Evolutionary conservation across 306 rosid species (phyloP), one percentile per base, ranked within the genome.

Genomic region (Psophocarpus tetragonolobus): DNA sequence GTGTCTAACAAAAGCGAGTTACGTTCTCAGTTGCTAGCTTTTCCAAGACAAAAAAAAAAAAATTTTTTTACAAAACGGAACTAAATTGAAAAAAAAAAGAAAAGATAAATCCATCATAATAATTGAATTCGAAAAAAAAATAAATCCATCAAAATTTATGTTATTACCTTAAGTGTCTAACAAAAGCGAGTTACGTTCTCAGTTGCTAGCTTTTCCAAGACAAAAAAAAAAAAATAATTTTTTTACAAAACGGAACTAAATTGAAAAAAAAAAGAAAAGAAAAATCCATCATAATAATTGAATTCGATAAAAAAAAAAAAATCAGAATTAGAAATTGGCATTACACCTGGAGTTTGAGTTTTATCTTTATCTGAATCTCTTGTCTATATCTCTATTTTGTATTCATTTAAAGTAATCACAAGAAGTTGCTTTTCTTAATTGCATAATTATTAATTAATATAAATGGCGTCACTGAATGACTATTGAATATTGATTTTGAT

Each of bases 221-320:
- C 38, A 62, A 74, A 29, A 20, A 12, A 30, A 12, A 4, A 74
- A 68, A 33, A 33, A 2, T 38, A 60, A 48, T 2, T 48, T 9
- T 38, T 24, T 27, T 13, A 57, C 56, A 30, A 26, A 18, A 48
- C 4, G 2, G 41, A 9, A 23, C 5, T 0, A 17, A 13, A n/a
- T 30, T 7, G 3, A 1, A 12, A 4, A 1, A 48, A 48, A 23
- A 27, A 61, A 36, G 24, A 27, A 3, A 33, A 76, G 8, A 41
- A 15, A 15, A 17, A 13, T 79, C 39, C 2, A 27, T 60, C 61
- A 30, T 75, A 9, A 23, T 53, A 56, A 24, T 54, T 51, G 17
- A 33, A 56, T 71, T 42, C 68, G 48, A 71, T 70, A 41, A 66
- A 82, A 82, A 61, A 39, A 66, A 82, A 77, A 71, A 62, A 26